Base-by-base conservation (phyloP, 1,139 yeast species). In the Debaryomyces fabryi region DNA sequence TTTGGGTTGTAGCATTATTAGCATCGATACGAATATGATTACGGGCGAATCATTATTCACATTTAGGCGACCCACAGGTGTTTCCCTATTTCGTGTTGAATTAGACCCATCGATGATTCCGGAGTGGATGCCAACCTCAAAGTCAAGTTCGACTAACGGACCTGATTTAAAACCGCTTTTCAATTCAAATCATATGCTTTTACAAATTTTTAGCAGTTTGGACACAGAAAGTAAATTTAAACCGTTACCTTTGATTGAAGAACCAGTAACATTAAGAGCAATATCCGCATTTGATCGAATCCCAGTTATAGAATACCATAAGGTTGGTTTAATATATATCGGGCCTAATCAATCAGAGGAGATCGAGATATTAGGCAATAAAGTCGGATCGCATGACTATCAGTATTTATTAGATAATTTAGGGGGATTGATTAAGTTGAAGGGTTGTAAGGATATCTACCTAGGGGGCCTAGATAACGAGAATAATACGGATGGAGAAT, bases 401-500 rank as follows among this genome's bases (percentile, higher is more conserved):
- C 81, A 85, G 25, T 64, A 69, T 23, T 88, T 90, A 57, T 59
- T 89, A 39, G 66, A 72, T 8, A 68, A 72, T 0, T 66, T 90
- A 52, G 97, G 96, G 0, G 62, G 68, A 10, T 65, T 86, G 47
- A 76, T 87, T 15, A 68, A 76, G 46, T 69, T 90, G 45, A 79
- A 79, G 51, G 78, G 74, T 9, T 81, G 85, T 51, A 70, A 71
- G 29, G 73, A 77, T 35, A 74, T 83, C 16, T 89, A 88, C 58
- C 82, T 85, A 30, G 97, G 96, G 16, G 96, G 96, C 0, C 71
- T 90, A 39, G 96, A 89, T 55, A 83, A 83, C 0, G 85, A 78
- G 47, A 77, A 76, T 52, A 85, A 85, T 54, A 63, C 74, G 24
- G 96, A 88, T 68, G 97, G 97, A 4, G 84, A 86, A 51, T 86